Base-by-base conservation (phyloP, 208 protist genomes). In the Spongospora subterranea region DNA sequence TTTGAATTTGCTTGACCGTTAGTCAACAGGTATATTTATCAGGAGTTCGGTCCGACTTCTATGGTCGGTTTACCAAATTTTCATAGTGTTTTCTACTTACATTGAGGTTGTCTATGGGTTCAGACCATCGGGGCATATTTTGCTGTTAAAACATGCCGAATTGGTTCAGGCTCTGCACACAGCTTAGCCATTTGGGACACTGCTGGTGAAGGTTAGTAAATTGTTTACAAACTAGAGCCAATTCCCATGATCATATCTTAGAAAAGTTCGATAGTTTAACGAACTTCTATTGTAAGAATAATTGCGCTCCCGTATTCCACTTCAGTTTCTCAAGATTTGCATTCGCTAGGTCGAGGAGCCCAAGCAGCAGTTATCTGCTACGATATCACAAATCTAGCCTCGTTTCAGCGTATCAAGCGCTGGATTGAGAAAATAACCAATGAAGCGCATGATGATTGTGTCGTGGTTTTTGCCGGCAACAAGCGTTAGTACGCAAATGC, bases 251-350 rank as follows among this genome's bases (percentile, higher is more conserved):
- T 45, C n/a, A 82, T 82, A 40, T 35, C 35, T 35, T 43, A 82
- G 71, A 82, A n/a, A 82, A 43, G 71, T 82, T 82, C 71, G 71
- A 82, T n/a, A 82, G 71, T 43, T n/a, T 82, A n/a, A 82, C 71
- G 71, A 82, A 82, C 35, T 82, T 82, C 71, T 82, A 82, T 43
- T 82, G 71, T 82, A 35, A 6, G 50, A 29, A 29, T 60, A 6
- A 60, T 60, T 60, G 6, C 50, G 50, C 24, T 6, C 6, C 24
- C 50, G 6, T 60, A 6, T 24, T 60, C 24, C 6, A 29, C 24
- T 29, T 29, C 50, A 29, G 50, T 60, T 6, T 60, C 24, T 60
- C 13, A 29, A 29, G 17, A 43, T 40, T 43, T 43, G n/a, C 71
- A 43, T 29, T 65, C 20, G 71, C n/a, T 43, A 82, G 71, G 71